Percentiles rank a stretch among this genome's conserved stretches.
These are phyloP conservation scores for Penicillium sp. DNA, from an alignment of 2,329 filamentous ascomycete genomes.

Conservation along the genomic window DNA sequence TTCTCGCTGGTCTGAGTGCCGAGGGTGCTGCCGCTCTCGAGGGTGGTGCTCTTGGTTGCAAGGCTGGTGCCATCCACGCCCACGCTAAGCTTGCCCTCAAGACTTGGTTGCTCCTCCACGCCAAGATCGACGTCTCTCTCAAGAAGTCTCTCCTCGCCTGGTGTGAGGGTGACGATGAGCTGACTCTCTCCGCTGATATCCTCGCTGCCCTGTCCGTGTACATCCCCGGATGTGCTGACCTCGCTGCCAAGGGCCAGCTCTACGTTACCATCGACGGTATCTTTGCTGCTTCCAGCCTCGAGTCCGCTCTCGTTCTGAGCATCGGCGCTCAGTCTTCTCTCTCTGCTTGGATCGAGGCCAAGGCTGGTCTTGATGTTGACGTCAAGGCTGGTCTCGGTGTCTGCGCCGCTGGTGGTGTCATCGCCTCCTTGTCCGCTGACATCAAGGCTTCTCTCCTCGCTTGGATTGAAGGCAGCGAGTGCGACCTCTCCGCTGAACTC, in stretches of 20 bases:
- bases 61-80: conserved; percentile 28
- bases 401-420: conserved; percentile 36
- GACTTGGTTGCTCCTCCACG: conserved; percentile 30
- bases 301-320: conserved; percentile 33
- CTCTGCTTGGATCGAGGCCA: conserved; percentile 28
- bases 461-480: conserved; percentile 31
- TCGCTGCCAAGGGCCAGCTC: conserved; percentile 39
- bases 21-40: conserved; percentile 38
- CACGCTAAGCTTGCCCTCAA: conserved; percentile 31
- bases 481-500: conserved; percentile 30
- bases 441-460: conserved; percentile 33
- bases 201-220: conserved; percentile 36
- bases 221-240: conserved; percentile 33
- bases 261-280: conserved; percentile 41
- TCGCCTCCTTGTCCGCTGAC: conserved; percentile 32
- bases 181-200: conserved; percentile 28
- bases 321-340: conserved; percentile 31
- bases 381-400: conserved; percentile 36
- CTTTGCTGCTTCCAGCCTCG: conserved; percentile 28
- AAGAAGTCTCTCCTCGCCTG: conserved; percentile 33
- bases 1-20: conserved; percentile 34
- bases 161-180: conserved; percentile 31
- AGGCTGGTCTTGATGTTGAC: conserved; percentile 27
- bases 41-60: conserved; percentile 38
- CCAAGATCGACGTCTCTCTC: conserved; percentile 27